phyloP scores from a whole-genome alignment of 352 stramenopile genomes.

The Pythium myriotylum region DNA sequence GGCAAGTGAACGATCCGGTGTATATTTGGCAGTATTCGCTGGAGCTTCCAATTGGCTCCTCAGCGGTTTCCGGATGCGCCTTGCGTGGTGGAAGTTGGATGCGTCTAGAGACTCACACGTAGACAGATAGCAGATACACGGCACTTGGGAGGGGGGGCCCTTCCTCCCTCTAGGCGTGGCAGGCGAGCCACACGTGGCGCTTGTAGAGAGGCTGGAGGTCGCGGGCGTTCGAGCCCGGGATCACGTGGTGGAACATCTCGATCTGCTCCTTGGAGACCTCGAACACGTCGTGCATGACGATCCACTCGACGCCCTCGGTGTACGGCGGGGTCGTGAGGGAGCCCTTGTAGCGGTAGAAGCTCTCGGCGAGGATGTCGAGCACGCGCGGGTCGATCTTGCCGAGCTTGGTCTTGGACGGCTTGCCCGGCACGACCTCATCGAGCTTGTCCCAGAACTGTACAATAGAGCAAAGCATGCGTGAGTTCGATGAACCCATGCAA shows the following conservation, averaged over 20 bases:
- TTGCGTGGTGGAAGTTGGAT: no score
- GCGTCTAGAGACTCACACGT: no score
- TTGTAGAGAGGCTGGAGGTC: constrained; percentile 54
- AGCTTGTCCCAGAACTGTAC: constrained; percentile 68
- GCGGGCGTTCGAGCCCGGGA: constrained; percentile 56
- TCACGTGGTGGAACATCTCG: constrained; percentile 44
- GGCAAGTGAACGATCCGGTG: no score
- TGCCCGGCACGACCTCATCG: constrained; percentile 22
- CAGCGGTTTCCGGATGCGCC: no score
- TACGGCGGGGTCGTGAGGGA: constrained; percentile 77
- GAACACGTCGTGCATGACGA: constrained; percentile 54
- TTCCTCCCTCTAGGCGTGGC: neutral
- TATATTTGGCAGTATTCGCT: no score
- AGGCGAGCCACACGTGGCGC: constrained; percentile 36
- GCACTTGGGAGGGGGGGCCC: neutral
- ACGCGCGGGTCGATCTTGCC: constrained; percentile 35
- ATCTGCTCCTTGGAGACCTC: constrained; percentile 61
- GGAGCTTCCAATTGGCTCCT: no score
- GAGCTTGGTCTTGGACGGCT: constrained; percentile 31
- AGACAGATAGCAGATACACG: neutral
- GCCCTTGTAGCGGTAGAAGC: constrained; percentile 63
- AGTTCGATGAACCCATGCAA: neutral
- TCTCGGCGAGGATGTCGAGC: constrained; percentile 38
- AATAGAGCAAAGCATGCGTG: neutral
- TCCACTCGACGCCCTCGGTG: constrained; percentile 74